These are phyloP conservation scores for Fraxinus quadrangulata DNA, from an alignment of 257 asterid genomes.

Conservation along the genomic window DNA sequence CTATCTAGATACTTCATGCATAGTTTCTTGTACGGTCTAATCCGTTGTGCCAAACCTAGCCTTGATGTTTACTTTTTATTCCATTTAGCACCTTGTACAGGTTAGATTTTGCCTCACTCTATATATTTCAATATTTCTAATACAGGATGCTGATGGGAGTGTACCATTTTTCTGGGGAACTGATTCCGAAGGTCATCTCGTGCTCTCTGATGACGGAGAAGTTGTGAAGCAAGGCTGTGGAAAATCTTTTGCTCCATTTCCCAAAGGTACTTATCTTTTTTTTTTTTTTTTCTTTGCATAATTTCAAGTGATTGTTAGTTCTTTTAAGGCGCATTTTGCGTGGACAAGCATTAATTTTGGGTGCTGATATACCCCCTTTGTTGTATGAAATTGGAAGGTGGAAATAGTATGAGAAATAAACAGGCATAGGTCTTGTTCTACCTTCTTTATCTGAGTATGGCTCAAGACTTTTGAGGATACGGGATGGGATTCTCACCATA, in stretches of 20 bases:
- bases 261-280: constrained; percentile 59
- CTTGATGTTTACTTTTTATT: background rate
- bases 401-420: background rate
- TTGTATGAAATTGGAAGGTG: background rate
- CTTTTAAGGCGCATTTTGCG: too few relatives aligned
- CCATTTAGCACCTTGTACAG: background rate
- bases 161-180: constrained; percentile 92
- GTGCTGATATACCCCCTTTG: background rate
- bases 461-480: background rate
- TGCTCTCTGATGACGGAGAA: constrained; percentile 72
- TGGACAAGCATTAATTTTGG: background rate
- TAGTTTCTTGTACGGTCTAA: too few relatives aligned
- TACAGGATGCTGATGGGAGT: constrained; percentile 73
- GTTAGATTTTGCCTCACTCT: background rate
- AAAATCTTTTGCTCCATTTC: constrained; percentile 84
- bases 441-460: background rate
- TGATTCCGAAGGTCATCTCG: constrained; percentile 84
- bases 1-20: too few relatives aligned
- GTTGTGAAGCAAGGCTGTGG: constrained; percentile 90
- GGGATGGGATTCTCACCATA: too few relatives aligned
- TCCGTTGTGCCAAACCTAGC: too few relatives aligned
- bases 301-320: too few relatives aligned
- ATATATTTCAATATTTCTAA: constrained; percentile 9
- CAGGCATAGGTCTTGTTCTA: background rate
- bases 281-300: too few relatives aligned